Evolutionary conservation across 1,284 basidiomycete species (phyloP), one percentile per base, ranked within the genome.

Genomic region (Ganoderma lucidum): DNA sequence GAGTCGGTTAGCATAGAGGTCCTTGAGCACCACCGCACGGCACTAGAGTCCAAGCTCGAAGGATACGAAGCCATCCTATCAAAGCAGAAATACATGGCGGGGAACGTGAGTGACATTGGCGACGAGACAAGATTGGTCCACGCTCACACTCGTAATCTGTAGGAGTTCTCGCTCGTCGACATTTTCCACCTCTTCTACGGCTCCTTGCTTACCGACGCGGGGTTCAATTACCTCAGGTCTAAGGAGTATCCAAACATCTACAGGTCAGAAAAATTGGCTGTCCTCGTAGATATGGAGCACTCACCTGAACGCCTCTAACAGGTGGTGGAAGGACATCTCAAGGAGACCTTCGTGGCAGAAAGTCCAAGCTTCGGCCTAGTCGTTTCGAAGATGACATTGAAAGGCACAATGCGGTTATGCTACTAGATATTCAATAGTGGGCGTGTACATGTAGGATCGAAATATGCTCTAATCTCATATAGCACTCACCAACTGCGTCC

Each of bases 141-240:
- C 6, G 5, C 59, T 61, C 39, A 61, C 59, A 53, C 23, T 51
- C 14, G 30, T 32, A 51, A 44, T 8, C 42, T 44, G 14, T 59
- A 86, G 84, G 75, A 76, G n/a, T 6, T 85, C 64, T 87, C 86
- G 6, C 75, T 88, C 6, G 86, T 84, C 6, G 88, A 90, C 75
- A 79, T 89, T 8, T 83, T 83, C 76, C 87, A 89, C 75, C 74
- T 89, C 37, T 82, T 88, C 0, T 83, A 83, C 66, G 87, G 83
- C 1, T 28, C 71, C 2, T 65, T 76, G 37, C 64, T 80, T 32
- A 66, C 65, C 9, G 69, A 74, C 3, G 63, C 72, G n/a, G 73
- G 74, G 44, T 71, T 75, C 58, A 64, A 75, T 39, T 64, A 73
- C 56, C 67, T 81, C 30, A 69, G 67, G 42, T 69, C 74, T n/a